These are phyloP conservation scores for Cadophora luteo-olivacea DNA, from an alignment of 2,329 filamentous ascomycete species.

Conservation along the genomic window DNA sequence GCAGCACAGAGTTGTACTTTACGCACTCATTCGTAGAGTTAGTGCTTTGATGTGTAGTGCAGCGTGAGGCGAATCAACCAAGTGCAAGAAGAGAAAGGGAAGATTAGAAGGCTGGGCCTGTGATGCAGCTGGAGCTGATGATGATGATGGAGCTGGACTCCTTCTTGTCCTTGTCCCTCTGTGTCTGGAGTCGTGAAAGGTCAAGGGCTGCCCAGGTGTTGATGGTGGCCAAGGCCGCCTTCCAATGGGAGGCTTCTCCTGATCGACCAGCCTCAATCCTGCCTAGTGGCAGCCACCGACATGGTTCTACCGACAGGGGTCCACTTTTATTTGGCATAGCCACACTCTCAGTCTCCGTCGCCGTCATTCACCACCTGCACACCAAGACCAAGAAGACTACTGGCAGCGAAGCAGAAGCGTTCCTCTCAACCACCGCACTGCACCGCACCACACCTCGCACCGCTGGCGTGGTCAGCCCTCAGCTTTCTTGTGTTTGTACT, in stretches of 20 bases:
- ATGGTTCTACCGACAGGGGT: background rate
- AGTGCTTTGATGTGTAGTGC: background rate
- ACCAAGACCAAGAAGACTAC: background rate
- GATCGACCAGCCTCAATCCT: background rate
- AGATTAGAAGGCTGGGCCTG: background rate
- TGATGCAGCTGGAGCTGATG: background rate
- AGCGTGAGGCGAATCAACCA: background rate
- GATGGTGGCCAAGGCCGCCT: background rate
- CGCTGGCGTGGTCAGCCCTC: conserved; percentile 17
- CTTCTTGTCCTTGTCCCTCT: background rate
- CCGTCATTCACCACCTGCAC: background rate
- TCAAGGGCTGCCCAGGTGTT: background rate
- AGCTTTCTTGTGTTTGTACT: conserved; percentile 16
- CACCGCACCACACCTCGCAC: background rate
- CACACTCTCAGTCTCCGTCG: background rate
- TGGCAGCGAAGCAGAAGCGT: background rate
- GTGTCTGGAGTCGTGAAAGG: background rate
- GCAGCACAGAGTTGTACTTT: background rate
- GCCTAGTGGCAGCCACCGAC: background rate
- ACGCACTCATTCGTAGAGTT: background rate
- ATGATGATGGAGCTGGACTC: background rate
- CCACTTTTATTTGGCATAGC: background rate
- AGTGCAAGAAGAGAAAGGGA: background rate
- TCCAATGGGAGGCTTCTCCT: background rate
- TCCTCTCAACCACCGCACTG: background rate